These are phyloP conservation scores for Huntiella moniliformis DNA, from an alignment of 2,329 filamentous ascomycete genomes.

Conservation along the genomic window DNA sequence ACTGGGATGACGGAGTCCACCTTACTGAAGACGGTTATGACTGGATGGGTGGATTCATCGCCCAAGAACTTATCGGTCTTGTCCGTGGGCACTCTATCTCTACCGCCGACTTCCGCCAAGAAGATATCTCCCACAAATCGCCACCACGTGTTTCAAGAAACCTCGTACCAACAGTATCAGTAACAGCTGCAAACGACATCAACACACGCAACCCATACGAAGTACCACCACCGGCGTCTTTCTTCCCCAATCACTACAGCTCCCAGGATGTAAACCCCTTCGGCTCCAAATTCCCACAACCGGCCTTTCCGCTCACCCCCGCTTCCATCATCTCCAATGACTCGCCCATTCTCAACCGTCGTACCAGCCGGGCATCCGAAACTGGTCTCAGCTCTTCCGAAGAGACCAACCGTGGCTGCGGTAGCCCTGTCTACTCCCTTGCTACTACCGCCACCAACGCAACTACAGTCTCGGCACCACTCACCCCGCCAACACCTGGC, in stretches of 20 bases:
- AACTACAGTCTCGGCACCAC: too few species aligned
- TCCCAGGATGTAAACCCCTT: neutral
- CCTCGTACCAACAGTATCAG: too few species aligned
- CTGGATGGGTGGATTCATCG: conserved; percentile 39
- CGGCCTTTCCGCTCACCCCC: too few species aligned
- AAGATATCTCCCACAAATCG: conserved; percentile 1
- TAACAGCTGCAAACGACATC: conserved; percentile 8
- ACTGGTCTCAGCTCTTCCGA: neutral
- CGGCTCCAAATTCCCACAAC: too few species aligned
- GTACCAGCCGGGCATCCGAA: neutral
- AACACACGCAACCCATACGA: conserved; percentile 11
- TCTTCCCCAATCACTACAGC: neutral
- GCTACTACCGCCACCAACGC: neutral
- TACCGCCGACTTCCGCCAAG: neutral
- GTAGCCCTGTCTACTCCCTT: conserved; percentile 8
- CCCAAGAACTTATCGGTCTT: conserved; percentile 30
- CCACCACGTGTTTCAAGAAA: neutral
- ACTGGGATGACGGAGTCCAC: conserved; percentile 46
- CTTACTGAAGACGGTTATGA: conserved; percentile 40
- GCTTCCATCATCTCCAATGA: too few species aligned
- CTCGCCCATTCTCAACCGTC: neutral
- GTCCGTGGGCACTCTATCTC: conserved; percentile 14
- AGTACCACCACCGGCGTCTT: neutral
- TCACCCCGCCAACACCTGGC: too few species aligned
- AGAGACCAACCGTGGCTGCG: conserved; percentile 2